Base-by-base conservation (phyloP, 2,329 filamentous ascomycete genomes). In the Nakataea oryzae region DNA sequence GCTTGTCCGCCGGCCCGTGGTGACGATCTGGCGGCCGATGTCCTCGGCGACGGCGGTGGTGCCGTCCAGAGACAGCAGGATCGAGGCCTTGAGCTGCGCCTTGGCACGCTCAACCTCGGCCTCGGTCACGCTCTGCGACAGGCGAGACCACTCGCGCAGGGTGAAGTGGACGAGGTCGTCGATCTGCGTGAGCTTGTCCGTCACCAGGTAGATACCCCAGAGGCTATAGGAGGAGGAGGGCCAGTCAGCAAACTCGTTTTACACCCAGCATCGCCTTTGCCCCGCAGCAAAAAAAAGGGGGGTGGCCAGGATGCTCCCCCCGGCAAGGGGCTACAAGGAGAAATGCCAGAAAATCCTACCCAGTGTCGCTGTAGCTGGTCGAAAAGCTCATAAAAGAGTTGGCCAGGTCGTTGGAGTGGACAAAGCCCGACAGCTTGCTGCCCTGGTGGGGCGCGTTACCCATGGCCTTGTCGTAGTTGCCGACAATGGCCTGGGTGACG, bases 381-480 rank as follows among this genome's bases (percentile, higher is more conserved):
- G 93, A 97, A 82, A 99, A 99, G 82, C 91, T 96, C 96, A 99
- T 99, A 85, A 97, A 99, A 86, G 93, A 97, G 83, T 96, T 99
- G 78, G 95, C 95, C 66, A 99, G 86, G 76, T 93, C 88, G 80
- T 97, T 86, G 79, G 96, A 88, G 84, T 96, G 90, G 69, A 99
- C 88, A 72, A 95, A 91, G 68, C 89, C 87, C 82, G 91, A 96
- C 71, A 99, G 91, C 85, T 96, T 97, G 90, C 92, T 96, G 72
- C 96, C 95, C 74, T 97, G 89, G 82, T 97, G 95, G 68, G 93
- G 89, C 64, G 95, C 95, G 78, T 95, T 96, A 74, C 96, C 95
- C 87, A 97, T 93, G 70, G 95, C 90, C 80, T 95, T 95, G 82
- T 99, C 95, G 87, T 96, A 99, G 87, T 99, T 99, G 74, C 95